Evolutionary conservation across 495 filamentous ascomycete species (phyloP), one percentile per base, ranked within the genome.

Genomic region (Copromyces sp.): DNA sequence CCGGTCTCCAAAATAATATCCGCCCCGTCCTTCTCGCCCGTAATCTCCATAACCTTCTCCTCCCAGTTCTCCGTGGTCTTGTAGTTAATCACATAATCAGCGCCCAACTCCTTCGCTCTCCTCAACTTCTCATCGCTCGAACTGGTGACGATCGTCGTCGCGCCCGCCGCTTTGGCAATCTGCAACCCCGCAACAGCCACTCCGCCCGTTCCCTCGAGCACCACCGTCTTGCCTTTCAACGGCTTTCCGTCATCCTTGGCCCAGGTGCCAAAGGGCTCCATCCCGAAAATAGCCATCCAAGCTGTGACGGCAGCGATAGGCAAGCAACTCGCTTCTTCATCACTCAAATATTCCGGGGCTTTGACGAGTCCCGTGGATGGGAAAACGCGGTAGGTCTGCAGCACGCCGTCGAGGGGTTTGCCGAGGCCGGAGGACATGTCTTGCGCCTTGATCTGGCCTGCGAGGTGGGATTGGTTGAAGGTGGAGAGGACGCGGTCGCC

Each of bases 1-100:
- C 85, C 86, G 72, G 83, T 81, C 73, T 89, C 86, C 42, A 89
- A 76, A 40, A 89, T 83, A 61, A 85, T 78, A 72, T 86, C 83
- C 0, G 80, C 84, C 42, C 84, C 84, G 12, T 79, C 84, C 11
- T 79, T 70, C 38, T 74, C 76, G 16, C 71, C 40, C 6, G 85
- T 86, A 8, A 80, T 24, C 17, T 76, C 73, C 73, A 85, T 68
- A 0, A 85, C 84, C 68, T 76, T 78, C 9, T 76, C 70, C 38
- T 85, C 78, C 85, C 85, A 87, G 17, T 81, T 75, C n/a, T 79
- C 77, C 4, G 70, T 79, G 0, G 75, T 82, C 12, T 74, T 74
- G 75, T 87, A 87, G 72, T 87, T 87, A 73, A 87, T 83, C 3
- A 73, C 76, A 29, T 81, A 29, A 71, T 83, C 80, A 0, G 84